A percentile compares a stretch with the other conserved stretches of the same genome.
These are phyloP conservation scores for Skeletonema grethae DNA, from an alignment of 108 stramenopile species.

Conservation along the genomic window DNA sequence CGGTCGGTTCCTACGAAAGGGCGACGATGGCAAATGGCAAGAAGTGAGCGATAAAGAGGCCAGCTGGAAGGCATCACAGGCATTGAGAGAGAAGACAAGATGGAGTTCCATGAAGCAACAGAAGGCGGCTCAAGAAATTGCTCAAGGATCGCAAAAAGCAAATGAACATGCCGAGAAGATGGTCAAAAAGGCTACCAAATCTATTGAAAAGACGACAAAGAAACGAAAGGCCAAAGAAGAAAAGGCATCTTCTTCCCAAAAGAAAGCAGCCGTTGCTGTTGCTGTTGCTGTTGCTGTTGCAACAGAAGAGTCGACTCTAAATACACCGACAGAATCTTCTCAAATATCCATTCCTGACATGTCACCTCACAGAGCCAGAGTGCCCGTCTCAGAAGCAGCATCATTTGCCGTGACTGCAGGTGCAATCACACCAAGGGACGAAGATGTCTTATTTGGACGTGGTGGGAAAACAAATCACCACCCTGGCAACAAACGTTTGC, in stretches of 20 bases:
- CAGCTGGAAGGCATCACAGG: conserved; percentile 51
- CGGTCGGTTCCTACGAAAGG: conserved; percentile 69
- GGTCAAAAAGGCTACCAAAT: conserved; percentile 17
- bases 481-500: conserved; percentile 81
- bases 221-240: conserved; percentile 21
- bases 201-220: conserved; percentile 15
- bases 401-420: conserved; percentile 7
- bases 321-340: conserved; percentile 1
- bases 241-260: background rate
- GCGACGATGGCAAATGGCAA: conserved; percentile 65
- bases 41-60: conserved; percentile 75
- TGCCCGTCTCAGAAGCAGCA: background rate
- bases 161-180: conserved; percentile 2
- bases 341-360: conserved; percentile 5
- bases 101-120: conserved; percentile 40
- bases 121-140: conserved; percentile 6
- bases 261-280: conserved; percentile 7
- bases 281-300: conserved; percentile 2
- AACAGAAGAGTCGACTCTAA: conserved; percentile 1
- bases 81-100: conserved; percentile 66
- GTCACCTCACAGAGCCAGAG: background rate
- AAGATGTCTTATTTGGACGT: conserved; percentile 61
- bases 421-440: conserved; percentile 23
- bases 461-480: conserved; percentile 85
- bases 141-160: background rate